phyloP scores from a whole-genome alignment of 768 basidiomycete species.

The Pleurotus tuoliensis region DNA sequence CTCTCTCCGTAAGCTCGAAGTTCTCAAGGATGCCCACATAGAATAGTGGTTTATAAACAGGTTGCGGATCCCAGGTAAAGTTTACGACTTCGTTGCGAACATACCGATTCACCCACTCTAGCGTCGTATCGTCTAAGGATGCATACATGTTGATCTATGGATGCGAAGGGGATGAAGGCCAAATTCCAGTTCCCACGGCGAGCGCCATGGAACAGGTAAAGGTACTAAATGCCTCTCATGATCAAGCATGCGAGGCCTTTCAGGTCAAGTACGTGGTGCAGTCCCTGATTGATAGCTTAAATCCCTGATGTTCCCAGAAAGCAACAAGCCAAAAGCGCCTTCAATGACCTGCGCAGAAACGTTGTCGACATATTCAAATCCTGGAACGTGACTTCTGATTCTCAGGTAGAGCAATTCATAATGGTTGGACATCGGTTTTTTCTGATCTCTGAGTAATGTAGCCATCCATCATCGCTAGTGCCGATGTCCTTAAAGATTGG shows the following conservation, averaged over 20 bases:
- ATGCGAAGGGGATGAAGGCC: constrained; percentile 28
- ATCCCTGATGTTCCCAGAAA: constrained; percentile 29
- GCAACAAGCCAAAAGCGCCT: constrained; percentile 35
- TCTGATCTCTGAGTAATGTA: constrained; percentile 11
- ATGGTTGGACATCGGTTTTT: neutral
- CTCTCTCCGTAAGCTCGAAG: no score
- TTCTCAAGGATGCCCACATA: no score
- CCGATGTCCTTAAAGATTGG: constrained; percentile 17
- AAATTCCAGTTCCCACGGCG: constrained; percentile 44
- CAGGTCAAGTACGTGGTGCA: constrained; percentile 37
- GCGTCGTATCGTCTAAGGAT: constrained; percentile 70
- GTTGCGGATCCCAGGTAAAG: neutral
- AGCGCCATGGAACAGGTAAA: constrained; percentile 53
- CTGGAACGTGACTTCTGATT: constrained; percentile 50
- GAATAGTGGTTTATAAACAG: no score
- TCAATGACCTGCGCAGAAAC: constrained; percentile 45
- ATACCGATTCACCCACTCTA: constrained; percentile 17
- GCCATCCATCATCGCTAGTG: constrained; percentile 60
- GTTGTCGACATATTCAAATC: constrained; percentile 58
- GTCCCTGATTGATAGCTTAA: neutral
- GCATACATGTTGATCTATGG: constrained; percentile 96
- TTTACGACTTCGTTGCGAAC: neutral
- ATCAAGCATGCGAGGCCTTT: constrained; percentile 48
- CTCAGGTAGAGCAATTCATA: constrained; percentile 37
- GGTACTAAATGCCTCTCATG: constrained; percentile 51